These are phyloP conservation scores for Cyclocybe cylindracea DNA, from an alignment of 768 basidiomycete species.

Conservation along the genomic window DNA sequence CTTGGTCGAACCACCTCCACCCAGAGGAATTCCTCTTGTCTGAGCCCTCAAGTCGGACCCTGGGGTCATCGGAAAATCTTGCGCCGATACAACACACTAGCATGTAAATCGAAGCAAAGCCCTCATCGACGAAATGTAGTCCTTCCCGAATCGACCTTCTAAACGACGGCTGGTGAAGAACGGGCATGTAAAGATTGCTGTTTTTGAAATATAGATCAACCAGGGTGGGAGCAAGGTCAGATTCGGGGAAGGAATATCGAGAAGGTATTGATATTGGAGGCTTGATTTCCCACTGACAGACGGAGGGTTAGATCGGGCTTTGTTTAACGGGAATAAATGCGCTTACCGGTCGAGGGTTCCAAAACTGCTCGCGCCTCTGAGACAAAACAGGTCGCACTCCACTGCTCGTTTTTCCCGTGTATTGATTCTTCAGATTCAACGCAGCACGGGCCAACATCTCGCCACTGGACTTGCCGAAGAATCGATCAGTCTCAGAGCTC, in stretches of 20 bases:
- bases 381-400: background rate
- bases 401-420: background rate
- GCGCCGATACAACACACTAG: constrained; percentile 71
- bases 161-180: constrained; percentile 73
- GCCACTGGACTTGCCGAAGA: no score
- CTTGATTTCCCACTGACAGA: constrained; percentile 32
- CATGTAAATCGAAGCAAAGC: constrained; percentile 59
- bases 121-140: constrained; percentile 45
- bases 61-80: constrained; percentile 55
- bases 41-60: constrained; percentile 42
- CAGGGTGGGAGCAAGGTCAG: constrained; percentile 48
- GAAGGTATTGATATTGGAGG: constrained; percentile 8
- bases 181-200: constrained; percentile 53
- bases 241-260: constrained; percentile 43
- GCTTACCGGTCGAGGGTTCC: background rate
- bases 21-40: constrained; percentile 45
- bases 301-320: constrained; percentile 3
- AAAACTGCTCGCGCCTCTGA: background rate
- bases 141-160: constrained; percentile 45
- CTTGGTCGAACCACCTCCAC: constrained; percentile 65
- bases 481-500: no score
- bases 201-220: constrained; percentile 63
- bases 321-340: no score
- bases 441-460: background rate
- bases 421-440: background rate